A percentile compares a stretch with the other conserved stretches of the same genome.
These are phyloP conservation scores for Alternaria triticina DNA, from an alignment of 2,329 filamentous ascomycete species.

Conservation along the genomic window DNA sequence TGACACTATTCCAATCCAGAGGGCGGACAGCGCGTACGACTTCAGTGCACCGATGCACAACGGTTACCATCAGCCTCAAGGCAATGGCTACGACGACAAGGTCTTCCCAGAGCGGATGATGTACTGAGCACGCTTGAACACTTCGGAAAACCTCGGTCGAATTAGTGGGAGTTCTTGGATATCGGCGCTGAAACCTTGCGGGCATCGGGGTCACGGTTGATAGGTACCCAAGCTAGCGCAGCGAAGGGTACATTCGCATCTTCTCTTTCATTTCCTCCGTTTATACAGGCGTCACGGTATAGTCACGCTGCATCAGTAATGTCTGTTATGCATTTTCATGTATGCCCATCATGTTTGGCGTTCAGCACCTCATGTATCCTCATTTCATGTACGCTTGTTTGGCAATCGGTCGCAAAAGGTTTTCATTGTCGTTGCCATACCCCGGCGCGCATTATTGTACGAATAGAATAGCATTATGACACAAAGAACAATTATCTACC, in stretches of 20 bases:
- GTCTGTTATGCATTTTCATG: conserved; percentile 8
- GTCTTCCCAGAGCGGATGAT: conserved; percentile 46
- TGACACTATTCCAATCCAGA: conserved; percentile 27
- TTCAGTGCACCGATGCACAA: conserved; percentile 38
- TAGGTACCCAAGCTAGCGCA: conserved; percentile 29
- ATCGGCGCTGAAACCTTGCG: conserved; percentile 3
- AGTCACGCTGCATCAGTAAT: conserved; percentile 1
- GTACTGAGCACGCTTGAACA: conserved; percentile 23
- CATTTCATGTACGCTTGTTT: conserved; percentile 5
- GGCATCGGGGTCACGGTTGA: conserved; percentile 11
- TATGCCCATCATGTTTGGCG: background rate
- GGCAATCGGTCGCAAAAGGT: background rate
- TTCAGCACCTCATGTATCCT: conserved; percentile 7
- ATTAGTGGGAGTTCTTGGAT: conserved; percentile 5
- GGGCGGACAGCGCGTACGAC: conserved; percentile 36
- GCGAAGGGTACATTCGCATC: conserved; percentile 19
- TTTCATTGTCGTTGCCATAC: background rate
- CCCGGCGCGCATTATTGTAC: conserved; percentile 1
- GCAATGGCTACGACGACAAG: conserved; percentile 41
- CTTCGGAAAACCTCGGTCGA: background rate
- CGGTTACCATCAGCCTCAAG: conserved; percentile 31
- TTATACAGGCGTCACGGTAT: conserved; percentile 1
- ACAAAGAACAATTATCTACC: background rate
- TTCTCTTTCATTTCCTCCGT: background rate
- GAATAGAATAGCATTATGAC: conserved; percentile 4